Percentiles rank a stretch among this genome's conserved stretches.
Conservation (phyloP, 1,284 basidiomycete genomes). For the Pterula multifida region DNA sequence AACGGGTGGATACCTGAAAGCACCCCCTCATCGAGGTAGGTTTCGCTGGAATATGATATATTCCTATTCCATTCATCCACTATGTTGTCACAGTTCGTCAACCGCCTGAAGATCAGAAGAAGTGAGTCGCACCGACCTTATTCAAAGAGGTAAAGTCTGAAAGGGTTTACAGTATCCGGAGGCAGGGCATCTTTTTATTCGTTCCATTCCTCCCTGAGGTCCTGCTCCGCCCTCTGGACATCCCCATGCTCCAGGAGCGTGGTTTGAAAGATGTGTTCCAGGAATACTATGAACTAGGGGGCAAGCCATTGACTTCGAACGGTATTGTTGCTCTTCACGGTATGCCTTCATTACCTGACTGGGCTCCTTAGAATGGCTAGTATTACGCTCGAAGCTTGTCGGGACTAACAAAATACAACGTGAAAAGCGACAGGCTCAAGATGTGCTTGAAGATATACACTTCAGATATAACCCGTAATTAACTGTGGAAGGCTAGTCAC, state of each 20-base stretch:
- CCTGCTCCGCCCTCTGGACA: conserved; percentile 8
- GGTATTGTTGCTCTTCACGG: conserved; percentile 5
- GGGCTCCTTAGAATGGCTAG: not conserved
- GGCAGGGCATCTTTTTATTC: conserved; percentile 11
- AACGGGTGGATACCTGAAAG: conserved; percentile 27
- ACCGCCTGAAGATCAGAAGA: conserved; percentile 7
- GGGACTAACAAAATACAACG: not conserved
- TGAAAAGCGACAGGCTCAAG: not conserved
- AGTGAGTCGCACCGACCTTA: not conserved
- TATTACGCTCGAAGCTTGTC: not conserved
- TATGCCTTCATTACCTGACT: not conserved
- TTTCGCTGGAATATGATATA: not conserved
- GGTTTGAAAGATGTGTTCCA: conserved; percentile 11
- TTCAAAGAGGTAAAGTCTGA: not conserved
- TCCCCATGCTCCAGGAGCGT: conserved; percentile 5
- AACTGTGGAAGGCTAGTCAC: too few species aligned
- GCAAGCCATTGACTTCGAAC: conserved; percentile 10
- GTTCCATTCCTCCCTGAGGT: conserved; percentile 11
- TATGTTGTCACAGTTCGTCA: conserved; percentile 8
- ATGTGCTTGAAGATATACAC: not conserved
- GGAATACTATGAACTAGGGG: conserved; percentile 11
- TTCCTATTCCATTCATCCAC: conserved; percentile 2
- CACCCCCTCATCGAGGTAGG: conserved; percentile 12
- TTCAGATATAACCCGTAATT: not conserved
- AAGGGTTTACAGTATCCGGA: conserved; percentile 7